Conservation (phyloP, 1,139 yeast genomes). For the Saccharomyces hybrid region DNA sequence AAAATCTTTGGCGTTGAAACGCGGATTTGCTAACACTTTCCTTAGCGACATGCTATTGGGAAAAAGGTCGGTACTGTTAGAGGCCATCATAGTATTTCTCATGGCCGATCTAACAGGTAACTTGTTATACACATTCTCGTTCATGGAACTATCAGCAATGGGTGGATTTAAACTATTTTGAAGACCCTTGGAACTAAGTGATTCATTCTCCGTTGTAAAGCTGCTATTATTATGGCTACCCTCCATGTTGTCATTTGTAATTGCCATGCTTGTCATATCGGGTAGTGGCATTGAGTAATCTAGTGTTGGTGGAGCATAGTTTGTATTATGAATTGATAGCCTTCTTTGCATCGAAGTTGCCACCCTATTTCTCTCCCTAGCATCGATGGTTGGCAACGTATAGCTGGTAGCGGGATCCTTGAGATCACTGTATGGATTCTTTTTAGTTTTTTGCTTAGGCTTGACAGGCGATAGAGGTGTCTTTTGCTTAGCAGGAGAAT, state of each 20-base stretch:
- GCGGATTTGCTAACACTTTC: constrained; percentile 29
- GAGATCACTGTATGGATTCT: constrained; percentile 30
- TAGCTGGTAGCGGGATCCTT: constrained; percentile 20
- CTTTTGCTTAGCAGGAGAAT: constrained; percentile 15
- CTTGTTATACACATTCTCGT: not conserved
- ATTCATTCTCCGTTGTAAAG: not conserved
- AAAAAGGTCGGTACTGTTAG: constrained; percentile 1
- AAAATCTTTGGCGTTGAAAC: constrained; percentile 44
- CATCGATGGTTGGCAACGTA: constrained; percentile 30
- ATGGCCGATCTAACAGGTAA: not conserved
- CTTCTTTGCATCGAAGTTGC: constrained; percentile 37
- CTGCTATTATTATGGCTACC: not conserved
- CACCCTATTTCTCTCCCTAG: constrained; percentile 35
- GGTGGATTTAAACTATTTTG: not conserved
- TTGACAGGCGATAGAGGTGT: constrained; percentile 13
- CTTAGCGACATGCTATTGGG: constrained; percentile 13
- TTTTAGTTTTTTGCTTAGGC: constrained; percentile 10
- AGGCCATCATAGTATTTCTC: not conserved
- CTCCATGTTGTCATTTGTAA: not conserved
- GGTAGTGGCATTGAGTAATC: constrained; percentile 31
- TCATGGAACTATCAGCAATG: not conserved
- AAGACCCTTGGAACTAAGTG: not conserved
- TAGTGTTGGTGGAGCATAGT: constrained; percentile 24
- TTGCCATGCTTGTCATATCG: not conserved
- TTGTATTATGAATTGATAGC: constrained; percentile 33